Evolutionary conservation across 139 green algal species (phyloP), one percentile per base, ranked within the genome.

Genomic region (Tetradesmus obliquus): DNA sequence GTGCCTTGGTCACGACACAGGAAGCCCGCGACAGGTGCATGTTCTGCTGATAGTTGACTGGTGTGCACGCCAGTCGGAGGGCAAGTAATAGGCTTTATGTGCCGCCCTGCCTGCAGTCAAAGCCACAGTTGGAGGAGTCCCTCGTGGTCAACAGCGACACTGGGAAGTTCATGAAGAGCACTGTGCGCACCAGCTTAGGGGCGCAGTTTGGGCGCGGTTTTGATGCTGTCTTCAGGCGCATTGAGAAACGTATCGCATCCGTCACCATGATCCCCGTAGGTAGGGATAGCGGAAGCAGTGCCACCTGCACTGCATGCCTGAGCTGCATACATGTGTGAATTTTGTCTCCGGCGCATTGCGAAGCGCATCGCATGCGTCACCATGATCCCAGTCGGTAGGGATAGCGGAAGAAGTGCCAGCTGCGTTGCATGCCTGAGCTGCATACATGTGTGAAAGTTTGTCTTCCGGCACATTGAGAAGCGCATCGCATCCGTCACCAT

Each of bases 211-310:
- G 19, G 0, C 93, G 91, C 17, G 92, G 86, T 6, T 86, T 94
- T 69, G 95, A 97, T 51, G 93, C 92, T 2, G 76, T 96, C 15
- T 89, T 96, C n/a, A 51, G 71, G 1, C 84, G 91, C n/a, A 95
- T 97, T 57, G 95, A 97, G 88, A 95, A 95, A 88, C 93, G 95
- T 9, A 92, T 97, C 22, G 94, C 95, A 0, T 88, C 94, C 88
- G 95, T 96, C 0, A 95, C 93, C 0, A 96, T 96, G 94, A 95
- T 97, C 71, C 95, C 95, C 0, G 66, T 94, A 1, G 93, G 94
- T 95, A 8, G 4, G 84, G 12, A 19, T 53, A 5, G 51, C 45
- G 5, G 51, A 10, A n/a, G 24, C 22, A 84, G 79, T 5, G 8
- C 15, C 7, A 15, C 7, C 8, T 6, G 79, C 22, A 12, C 15